Conservation (phyloP, 306 rosid species). For the Cotoneaster glaucophyllus region DNA sequence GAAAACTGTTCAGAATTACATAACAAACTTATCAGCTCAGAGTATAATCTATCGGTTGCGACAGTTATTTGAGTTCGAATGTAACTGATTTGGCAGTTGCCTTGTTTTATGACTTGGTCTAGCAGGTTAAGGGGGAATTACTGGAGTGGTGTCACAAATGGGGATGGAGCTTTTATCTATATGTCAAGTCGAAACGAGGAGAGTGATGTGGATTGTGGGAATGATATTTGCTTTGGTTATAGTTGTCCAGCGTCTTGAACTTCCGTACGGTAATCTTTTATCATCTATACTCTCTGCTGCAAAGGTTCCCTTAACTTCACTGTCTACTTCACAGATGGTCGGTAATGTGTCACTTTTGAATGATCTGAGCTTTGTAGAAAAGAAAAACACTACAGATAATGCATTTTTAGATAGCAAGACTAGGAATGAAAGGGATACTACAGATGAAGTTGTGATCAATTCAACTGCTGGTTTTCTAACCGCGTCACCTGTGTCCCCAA, state of each 20-base stretch:
- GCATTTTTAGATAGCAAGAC: conserved; percentile 17
- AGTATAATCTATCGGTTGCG: no score
- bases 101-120: no score
- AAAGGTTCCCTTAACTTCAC: conserved; percentile 20
- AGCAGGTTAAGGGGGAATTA: not conserved
- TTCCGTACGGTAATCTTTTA: conserved; percentile 34
- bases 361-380: conserved; percentile 1
- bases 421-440: conserved; percentile 15
- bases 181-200: conserved; percentile 40
- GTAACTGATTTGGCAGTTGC: no score
- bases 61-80: no score
- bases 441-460: conserved; percentile 14
- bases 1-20: no score
- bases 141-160: conserved; percentile 36
- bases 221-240: conserved; percentile 45
- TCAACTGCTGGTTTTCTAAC: conserved; percentile 24
- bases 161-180: conserved; percentile 33
- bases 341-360: conserved; percentile 14
- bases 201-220: conserved; percentile 45
- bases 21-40: no score
- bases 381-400: not conserved
- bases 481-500: conserved; percentile 26
- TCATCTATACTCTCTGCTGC: conserved; percentile 32
- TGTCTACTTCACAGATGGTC: conserved; percentile 12
- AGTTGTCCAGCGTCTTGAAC: conserved; percentile 46